A percentile compares a stretch with the other conserved stretches of the same genome.
phyloP scores from a whole-genome alignment of 257 asterid species.

The Lavandula angustifolia region DNA sequence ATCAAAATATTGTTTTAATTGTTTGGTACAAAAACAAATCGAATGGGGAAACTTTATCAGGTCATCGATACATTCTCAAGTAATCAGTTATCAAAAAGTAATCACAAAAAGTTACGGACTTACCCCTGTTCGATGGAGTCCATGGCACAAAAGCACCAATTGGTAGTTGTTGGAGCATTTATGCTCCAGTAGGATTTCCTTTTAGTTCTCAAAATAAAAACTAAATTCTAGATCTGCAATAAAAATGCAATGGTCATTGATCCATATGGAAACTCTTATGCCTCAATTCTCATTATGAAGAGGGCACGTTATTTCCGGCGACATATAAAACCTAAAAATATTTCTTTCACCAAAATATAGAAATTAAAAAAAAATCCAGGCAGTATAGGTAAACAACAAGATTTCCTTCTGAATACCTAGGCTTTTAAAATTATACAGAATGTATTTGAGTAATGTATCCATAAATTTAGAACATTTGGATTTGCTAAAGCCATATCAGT shows the following conservation, averaged over 20 bases:
- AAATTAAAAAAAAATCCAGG: too few species aligned
- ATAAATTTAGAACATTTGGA: too few species aligned
- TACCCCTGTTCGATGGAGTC: conserved; percentile 39
- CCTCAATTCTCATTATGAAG: neutral
- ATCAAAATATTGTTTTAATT: conserved; percentile 3
- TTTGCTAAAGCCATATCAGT: too few species aligned
- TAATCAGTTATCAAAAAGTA: neutral
- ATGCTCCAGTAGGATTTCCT: neutral
- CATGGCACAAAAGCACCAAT: conserved; percentile 41
- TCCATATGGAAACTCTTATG: neutral
- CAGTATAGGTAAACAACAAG: too few species aligned
- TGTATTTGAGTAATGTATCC: too few species aligned
- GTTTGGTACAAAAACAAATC: neutral
- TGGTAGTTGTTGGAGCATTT: conserved; percentile 47
- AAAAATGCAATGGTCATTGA: neutral
- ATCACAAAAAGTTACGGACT: neutral
- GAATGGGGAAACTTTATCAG: neutral
- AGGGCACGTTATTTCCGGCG: neutral
- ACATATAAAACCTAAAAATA: too few species aligned
- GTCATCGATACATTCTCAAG: neutral
- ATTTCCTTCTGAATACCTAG: too few species aligned
- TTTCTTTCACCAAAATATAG: too few species aligned
- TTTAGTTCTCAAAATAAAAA: neutral
- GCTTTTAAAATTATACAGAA: too few species aligned
- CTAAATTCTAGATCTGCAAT: conserved; percentile 10